Evolutionary conservation across 306 rosid species (phyloP).

Genomic region (Trifolium repens): DNA sequence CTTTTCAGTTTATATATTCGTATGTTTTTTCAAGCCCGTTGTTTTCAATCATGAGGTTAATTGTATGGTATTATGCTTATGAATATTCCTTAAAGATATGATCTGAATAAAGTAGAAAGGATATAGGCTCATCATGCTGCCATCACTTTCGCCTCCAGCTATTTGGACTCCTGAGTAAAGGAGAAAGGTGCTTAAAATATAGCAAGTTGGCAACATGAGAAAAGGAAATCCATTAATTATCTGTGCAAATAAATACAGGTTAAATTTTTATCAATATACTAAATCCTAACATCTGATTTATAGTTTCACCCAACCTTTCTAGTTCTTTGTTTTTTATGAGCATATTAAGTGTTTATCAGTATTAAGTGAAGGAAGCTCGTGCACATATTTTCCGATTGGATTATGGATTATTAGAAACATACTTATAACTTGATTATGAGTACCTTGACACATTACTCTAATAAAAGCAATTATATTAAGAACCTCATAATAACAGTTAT

Average conservation of each 20-base stretch:
- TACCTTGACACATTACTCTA: conserved; percentile 21
- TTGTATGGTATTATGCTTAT: conserved; percentile 34
- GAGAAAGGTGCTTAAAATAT: conserved; percentile 26
- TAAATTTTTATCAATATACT: conserved; percentile 4
- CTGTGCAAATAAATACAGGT: neutral
- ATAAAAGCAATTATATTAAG: neutral
- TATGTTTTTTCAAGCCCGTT: neutral
- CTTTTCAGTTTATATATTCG: conserved; percentile 8
- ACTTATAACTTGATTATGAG: neutral
- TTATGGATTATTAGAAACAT: conserved; percentile 12
- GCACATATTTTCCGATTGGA: neutral
- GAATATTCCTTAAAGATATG: conserved; percentile 42
- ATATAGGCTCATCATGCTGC: neutral
- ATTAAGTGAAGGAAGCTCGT: neutral
- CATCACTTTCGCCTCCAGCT: neutral
- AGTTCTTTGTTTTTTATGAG: conserved; percentile 4
- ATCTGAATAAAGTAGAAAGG: conserved; percentile 5
- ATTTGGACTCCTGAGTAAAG: conserved; percentile 19
- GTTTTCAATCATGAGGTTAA: conserved; percentile 9
- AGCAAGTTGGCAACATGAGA: conserved; percentile 2
- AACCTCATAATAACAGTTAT: neutral
- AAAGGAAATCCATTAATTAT: conserved; percentile 14
- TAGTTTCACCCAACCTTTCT: neutral
- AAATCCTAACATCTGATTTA: conserved; percentile 4
- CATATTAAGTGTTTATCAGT: neutral